Conservation (phyloP, 2,329 filamentous ascomycete species). For the Phaeoacremonium minimum region DNA sequence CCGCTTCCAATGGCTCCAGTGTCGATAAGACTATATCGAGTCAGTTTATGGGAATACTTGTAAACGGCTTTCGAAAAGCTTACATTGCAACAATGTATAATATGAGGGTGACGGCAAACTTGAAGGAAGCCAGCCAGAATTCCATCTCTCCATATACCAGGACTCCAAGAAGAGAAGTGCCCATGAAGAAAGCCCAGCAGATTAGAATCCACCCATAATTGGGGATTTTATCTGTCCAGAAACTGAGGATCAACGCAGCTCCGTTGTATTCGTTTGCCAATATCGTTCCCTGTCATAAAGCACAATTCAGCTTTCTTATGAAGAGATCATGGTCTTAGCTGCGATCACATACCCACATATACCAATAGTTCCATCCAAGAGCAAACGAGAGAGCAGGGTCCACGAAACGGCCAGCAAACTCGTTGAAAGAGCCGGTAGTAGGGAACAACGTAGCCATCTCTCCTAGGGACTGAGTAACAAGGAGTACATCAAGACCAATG, state of each 20-base stretch:
- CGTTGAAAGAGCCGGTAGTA: constrained; percentile 5
- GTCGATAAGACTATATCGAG: constrained; percentile 9
- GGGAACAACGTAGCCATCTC: constrained; percentile 6
- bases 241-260: constrained; percentile 6
- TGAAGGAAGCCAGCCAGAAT: constrained; percentile 6
- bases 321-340: too few species aligned
- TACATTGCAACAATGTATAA: constrained; percentile 4
- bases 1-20: constrained; percentile 13
- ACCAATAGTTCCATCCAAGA: constrained; percentile 7
- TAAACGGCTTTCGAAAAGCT: neutral
- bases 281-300: constrained; percentile 4
- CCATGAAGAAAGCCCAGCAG: constrained; percentile 2
- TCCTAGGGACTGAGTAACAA: constrained; percentile 5
- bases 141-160: constrained; percentile 6
- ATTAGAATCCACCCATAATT: constrained; percentile 5
- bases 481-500: constrained; percentile 2
- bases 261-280: constrained; percentile 13
- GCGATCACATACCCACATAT: constrained; percentile 5
- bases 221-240: constrained; percentile 1
- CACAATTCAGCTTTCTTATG: too few species aligned
- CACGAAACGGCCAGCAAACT: constrained; percentile 7
- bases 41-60: neutral
- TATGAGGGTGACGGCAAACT: constrained; percentile 3
- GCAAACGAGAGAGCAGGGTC: constrained; percentile 9
- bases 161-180: constrained; percentile 3